A percentile compares a stretch with the other conserved stretches of the same genome.
Conservation (phyloP, 257 asterid species). For the Solanum ossicruentum region DNA sequence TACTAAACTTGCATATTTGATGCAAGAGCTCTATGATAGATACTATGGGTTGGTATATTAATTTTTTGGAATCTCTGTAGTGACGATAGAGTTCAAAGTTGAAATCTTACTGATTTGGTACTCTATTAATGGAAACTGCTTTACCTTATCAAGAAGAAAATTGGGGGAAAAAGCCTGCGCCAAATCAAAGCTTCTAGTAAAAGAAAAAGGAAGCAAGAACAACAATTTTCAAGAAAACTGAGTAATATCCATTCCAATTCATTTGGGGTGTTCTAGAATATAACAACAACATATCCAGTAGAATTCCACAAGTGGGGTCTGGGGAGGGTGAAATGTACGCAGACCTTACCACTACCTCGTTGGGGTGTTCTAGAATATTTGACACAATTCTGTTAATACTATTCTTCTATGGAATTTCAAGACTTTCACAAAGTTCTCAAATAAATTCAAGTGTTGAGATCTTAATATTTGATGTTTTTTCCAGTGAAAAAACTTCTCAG, state of each 20-base stretch:
- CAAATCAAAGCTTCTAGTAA: neutral
- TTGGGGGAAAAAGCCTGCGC: neutral
- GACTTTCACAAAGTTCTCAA: no score
- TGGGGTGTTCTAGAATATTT: neutral
- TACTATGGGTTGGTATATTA: neutral
- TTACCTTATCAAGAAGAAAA: no score
- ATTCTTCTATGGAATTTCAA: conserved; percentile 9
- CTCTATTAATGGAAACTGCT: no score
- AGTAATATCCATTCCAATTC: neutral
- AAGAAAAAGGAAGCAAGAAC: neutral
- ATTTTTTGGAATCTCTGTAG: neutral
- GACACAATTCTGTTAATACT: neutral
- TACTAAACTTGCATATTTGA: neutral
- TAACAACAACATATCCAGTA: no score
- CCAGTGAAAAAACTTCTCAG: neutral
- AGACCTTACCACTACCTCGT: no score
- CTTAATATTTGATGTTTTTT: neutral
- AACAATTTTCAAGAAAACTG: neutral
- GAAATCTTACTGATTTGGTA: no score
- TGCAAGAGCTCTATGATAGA: neutral
- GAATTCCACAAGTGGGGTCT: no score
- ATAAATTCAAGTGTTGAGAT: neutral
- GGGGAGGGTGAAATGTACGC: no score
- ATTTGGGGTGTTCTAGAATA: neutral
- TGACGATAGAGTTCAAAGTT: neutral